These are phyloP conservation scores for Lachnellula suecica DNA, from an alignment of 2,329 filamentous ascomycete species.

Conservation along the genomic window DNA sequence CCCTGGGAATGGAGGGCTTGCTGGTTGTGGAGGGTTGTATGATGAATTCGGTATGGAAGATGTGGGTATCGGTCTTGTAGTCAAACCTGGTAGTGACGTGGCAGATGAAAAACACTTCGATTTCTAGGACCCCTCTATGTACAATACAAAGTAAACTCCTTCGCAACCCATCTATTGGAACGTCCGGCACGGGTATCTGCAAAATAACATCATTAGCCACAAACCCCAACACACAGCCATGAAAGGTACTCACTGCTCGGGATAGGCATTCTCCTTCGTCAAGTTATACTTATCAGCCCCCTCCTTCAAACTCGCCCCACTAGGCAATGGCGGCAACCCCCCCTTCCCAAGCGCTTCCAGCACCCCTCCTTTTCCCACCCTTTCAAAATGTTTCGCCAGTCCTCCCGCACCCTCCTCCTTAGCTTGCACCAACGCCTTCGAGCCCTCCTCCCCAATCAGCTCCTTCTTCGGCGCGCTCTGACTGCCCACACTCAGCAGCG, in stretches of 20 bases:
- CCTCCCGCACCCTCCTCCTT: conserved; percentile 74
- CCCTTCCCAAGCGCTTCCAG: conserved; percentile 67
- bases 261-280: conserved; percentile 68
- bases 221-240: conserved; percentile 2
- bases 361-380: conserved; percentile 50
- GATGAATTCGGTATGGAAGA: too few relatives aligned
- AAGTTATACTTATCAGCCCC: conserved; percentile 68
- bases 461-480: conserved; percentile 79
- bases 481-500: conserved; percentile 82
- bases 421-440: conserved; percentile 70
- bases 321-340: conserved; percentile 84
- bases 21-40: too few relatives aligned
- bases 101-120: not conserved
- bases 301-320: conserved; percentile 53
- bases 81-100: too few relatives aligned
- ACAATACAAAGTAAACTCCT: conserved; percentile 15
- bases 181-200: conserved; percentile 65
- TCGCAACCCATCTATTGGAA: conserved; percentile 48
- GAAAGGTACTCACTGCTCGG: conserved; percentile 56
- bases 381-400: conserved; percentile 72
- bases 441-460: conserved; percentile 73
- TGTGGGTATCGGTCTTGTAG: too few relatives aligned
- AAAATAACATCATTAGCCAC: conserved; percentile 32
- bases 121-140: too few relatives aligned
- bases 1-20: too few relatives aligned